Conservation (phyloP, 1,284 basidiomycete genomes). For the Neotropicomus parvogracilis region DNA sequence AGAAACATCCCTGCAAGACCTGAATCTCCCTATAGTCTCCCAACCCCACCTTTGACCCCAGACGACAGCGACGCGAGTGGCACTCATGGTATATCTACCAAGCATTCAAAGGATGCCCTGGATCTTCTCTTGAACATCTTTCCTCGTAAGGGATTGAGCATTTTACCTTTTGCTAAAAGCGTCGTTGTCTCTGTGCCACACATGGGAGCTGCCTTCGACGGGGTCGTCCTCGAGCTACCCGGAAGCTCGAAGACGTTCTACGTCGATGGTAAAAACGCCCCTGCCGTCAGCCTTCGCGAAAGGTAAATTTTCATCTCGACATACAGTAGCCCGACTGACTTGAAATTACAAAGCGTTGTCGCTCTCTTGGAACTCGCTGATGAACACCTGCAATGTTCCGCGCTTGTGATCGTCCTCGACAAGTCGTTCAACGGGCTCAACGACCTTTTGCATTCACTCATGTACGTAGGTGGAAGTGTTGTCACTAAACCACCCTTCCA, state of each 20-base stretch:
- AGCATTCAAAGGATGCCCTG: slow-evolving; percentile 58
- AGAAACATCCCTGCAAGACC: slow-evolving; percentile 44
- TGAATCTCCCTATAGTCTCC: slow-evolving; percentile 31
- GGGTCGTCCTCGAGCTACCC: slow-evolving; percentile 71
- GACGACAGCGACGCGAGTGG: slow-evolving; percentile 33
- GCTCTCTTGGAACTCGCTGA: slow-evolving; percentile 79
- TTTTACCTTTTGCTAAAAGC: slow-evolving; percentile 65
- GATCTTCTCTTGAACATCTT: slow-evolving; percentile 75
- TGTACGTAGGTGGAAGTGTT: slow-evolving; percentile 78
- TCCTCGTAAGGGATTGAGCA: slow-evolving; percentile 61
- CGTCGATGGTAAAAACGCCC: slow-evolving; percentile 76
- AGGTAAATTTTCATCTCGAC: slow-evolving; percentile 45
- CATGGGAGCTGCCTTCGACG: slow-evolving; percentile 65
- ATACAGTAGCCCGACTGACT: slow-evolving; percentile 1
- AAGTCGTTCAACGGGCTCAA: slow-evolving; percentile 54
- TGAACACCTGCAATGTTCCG: slow-evolving; percentile 69
- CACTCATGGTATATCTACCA: slow-evolving; percentile 34
- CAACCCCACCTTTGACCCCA: slow-evolving; percentile 39
- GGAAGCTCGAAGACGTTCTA: slow-evolving; percentile 69
- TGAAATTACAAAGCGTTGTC: slow-evolving; percentile 55
- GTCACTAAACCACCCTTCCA: slow-evolving; percentile 73
- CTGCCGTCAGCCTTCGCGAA: slow-evolving; percentile 71
- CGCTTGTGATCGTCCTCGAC: slow-evolving; percentile 73
- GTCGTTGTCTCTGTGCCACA: slow-evolving; percentile 68
- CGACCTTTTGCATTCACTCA: slow-evolving; percentile 70